Evolutionary conservation across 352 stramenopile genomes (phyloP), one percentile per base, ranked within the genome.

Genomic region (Pythium scleroteichum): DNA sequence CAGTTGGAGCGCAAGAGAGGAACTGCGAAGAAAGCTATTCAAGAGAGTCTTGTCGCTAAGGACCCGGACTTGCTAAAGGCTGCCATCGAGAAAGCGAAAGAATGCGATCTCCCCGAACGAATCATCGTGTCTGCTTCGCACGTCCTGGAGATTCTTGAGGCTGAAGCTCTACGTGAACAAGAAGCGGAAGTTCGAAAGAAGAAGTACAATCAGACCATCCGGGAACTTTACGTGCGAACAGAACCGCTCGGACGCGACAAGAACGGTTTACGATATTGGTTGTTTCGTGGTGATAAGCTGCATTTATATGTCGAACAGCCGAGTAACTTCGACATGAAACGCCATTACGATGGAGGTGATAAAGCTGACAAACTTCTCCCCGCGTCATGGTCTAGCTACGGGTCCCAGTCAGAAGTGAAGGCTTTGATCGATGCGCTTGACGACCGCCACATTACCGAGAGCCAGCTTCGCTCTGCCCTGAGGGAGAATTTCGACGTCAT

Each of bases 51-150:
- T 17, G 60, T 82, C 6, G 78, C 72, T 0, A 92, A 91, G 45
- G 81, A 94, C 55, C 59, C 79, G 2, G 29, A 27, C 5, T 17
- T 88, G 32, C 65, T 94, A 22, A 75, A 74, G 24, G 62, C 45
- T 7, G 71, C 82, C 2, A 87, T 94, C 41, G 82, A 92, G 14
- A 92, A 89, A 35, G 85, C 71, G 35, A 85, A 79, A 41, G 85
- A 94, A 55, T 92, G 79, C 40, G 75, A 73, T 3, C 64, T 94
- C 13, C 75, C 72, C 0, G 78, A 79, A 4, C 69, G 72, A 3
- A 83, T 92, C 27, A 71, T 94, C 38, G 76, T 94, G 1, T 92
- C 82, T 8, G 80, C 82, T 3, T 73, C 74, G 0, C 85, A 95
- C 23, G 81, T 94, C 23, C 58, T 92, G 17, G 84, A 95, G 45